Evolutionary conservation across 2,329 filamentous ascomycete genomes (phyloP).

Genomic region (Didymella segeticola): DNA sequence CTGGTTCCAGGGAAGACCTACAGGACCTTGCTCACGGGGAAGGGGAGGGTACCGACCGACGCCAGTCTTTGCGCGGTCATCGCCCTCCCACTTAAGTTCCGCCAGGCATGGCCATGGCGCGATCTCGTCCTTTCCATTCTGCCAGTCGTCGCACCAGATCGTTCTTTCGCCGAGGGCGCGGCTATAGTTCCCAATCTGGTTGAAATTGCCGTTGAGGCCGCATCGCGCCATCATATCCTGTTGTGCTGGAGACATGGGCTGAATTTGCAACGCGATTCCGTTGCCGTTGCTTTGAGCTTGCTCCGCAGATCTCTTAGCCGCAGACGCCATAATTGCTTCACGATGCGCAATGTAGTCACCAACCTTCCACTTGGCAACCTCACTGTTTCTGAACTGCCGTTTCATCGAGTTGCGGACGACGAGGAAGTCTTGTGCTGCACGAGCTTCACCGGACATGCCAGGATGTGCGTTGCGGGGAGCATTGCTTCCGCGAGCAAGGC

Average conservation of each 20-base stretch:
- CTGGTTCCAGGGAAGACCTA: conserved; percentile 52
- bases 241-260: conserved; percentile 15
- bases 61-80: conserved; percentile 53
- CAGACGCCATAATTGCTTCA: conserved; percentile 31
- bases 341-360: conserved; percentile 42
- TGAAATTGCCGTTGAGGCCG: conserved; percentile 30
- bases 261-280: not conserved
- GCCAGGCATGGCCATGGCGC: conserved; percentile 50
- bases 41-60: conserved; percentile 53
- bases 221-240: conserved; percentile 23
- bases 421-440: conserved; percentile 36
- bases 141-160: conserved; percentile 49
- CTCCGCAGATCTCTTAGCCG: conserved; percentile 22
- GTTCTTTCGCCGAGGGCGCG: conserved; percentile 49
- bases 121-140: conserved; percentile 43
- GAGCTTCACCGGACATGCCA: conserved; percentile 36
- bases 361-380: conserved; percentile 43
- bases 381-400: conserved; percentile 43
- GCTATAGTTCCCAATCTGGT: conserved; percentile 31
- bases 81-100: conserved; percentile 57
- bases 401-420: conserved; percentile 45
- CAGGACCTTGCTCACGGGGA: conserved; percentile 52
- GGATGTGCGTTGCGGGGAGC: conserved; percentile 26
- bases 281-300: conserved; percentile 24
- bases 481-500: not conserved